Evolutionary conservation across 345 rosid species (phyloP).

Genomic region (Citrus trifoliata): DNA sequence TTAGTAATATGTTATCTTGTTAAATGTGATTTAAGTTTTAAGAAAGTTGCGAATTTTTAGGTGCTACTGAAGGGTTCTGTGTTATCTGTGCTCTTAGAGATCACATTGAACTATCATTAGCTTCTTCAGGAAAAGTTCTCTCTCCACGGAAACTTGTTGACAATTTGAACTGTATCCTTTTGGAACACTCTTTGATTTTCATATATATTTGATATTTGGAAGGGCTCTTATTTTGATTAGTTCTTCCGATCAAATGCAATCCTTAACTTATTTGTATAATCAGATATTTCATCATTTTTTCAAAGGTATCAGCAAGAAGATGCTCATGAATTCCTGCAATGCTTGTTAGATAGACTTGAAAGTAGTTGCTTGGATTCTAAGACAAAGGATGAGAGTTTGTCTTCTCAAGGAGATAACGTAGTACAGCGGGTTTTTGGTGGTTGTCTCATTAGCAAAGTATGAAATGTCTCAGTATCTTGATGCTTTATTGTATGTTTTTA

Average conservation of each 20-base stretch:
- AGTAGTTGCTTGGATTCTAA: constrained; percentile 45
- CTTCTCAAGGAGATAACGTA: constrained; percentile 36
- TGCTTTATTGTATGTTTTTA: background rate
- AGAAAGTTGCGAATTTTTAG: constrained; percentile 32
- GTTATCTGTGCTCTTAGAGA: constrained; percentile 41
- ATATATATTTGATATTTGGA: background rate
- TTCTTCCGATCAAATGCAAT: constrained; percentile 2
- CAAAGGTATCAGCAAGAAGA: constrained; percentile 69
- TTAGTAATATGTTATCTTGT: background rate
- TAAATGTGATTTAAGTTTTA: constrained; percentile 13
- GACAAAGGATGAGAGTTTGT: constrained; percentile 14
- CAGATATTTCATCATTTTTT: constrained; percentile 60
- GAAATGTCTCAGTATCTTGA: background rate
- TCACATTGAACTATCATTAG: constrained; percentile 53
- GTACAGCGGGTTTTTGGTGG: constrained; percentile 69
- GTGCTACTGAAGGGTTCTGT: constrained; percentile 53
- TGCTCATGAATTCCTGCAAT: constrained; percentile 84
- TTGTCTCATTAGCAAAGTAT: constrained; percentile 65
- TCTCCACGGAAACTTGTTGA: constrained; percentile 46
- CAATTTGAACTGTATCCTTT: constrained; percentile 71
- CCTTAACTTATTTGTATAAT: constrained; percentile 33
- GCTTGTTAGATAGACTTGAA: constrained; percentile 69
- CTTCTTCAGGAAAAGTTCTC: constrained; percentile 39
- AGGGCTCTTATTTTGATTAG: background rate
- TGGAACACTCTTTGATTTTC: background rate